phyloP scores from a whole-genome alignment of 2,329 filamentous ascomycete species.

The Diplodia corticola region DNA sequence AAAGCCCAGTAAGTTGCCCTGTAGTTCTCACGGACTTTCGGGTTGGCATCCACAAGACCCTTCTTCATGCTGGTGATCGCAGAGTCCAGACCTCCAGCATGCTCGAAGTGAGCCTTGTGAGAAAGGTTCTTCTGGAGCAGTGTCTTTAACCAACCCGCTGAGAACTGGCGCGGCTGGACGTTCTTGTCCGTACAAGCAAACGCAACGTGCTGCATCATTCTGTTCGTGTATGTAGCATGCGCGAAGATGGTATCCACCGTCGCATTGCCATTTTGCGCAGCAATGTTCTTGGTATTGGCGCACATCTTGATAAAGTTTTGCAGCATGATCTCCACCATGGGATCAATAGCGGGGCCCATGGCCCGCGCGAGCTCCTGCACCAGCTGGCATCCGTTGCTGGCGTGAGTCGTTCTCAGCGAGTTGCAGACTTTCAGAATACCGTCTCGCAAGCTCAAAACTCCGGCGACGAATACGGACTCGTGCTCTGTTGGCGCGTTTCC shows the following conservation, averaged over 20 bases:
- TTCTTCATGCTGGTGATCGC: conserved; percentile 89
- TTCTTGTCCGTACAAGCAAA: conserved; percentile 89
- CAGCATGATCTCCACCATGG: conserved; percentile 86
- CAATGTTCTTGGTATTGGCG: conserved; percentile 89
- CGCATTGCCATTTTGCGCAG: conserved; percentile 75
- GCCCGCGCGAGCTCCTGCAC: conserved; percentile 80
- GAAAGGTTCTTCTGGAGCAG: conserved; percentile 73
- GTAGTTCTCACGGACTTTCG: conserved; percentile 83
- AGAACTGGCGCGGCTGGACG: conserved; percentile 77
- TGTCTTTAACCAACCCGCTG: conserved; percentile 79
- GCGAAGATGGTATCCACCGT: conserved; percentile 80
- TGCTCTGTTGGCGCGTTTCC: conserved; percentile 84
- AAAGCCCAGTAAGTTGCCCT: conserved; percentile 86
- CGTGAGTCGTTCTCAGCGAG: conserved; percentile 85
- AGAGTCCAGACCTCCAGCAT: conserved; percentile 76
- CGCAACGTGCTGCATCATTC: conserved; percentile 84
- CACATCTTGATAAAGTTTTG: conserved; percentile 88
- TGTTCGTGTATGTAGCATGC: conserved; percentile 74
- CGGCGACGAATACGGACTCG: conserved; percentile 66
- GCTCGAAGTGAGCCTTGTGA: conserved; percentile 82
- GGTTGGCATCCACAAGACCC: conserved; percentile 85
- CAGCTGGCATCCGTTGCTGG: conserved; percentile 79
- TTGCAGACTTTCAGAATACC: conserved; percentile 83
- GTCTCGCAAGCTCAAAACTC: conserved; percentile 74
- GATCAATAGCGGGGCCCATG: conserved; percentile 76